Evolutionary conservation across 1,139 yeast species (phyloP), one percentile per base, ranked within the genome.

Genomic region (Yamadazyma triangularis): DNA sequence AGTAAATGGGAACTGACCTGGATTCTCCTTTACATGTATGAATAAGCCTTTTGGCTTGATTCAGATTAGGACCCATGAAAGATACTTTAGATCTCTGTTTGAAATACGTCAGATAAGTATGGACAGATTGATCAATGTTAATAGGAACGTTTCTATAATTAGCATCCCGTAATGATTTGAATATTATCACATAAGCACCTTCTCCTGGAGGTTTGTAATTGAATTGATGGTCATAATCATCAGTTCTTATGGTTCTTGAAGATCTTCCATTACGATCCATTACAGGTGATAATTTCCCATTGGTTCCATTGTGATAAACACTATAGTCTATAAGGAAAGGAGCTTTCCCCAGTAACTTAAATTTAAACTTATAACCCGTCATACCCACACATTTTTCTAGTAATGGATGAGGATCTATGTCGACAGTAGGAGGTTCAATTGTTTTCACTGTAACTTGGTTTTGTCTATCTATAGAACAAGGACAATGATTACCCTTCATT

Each of bases 381-480:
- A 89, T 86, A 1, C 98, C 98, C 21, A 93, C 84, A 60, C 99
- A 91, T 36, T 82, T 77, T 48, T 91, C 97, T 23, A 77, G 64
- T 3, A 89, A 76, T 2, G 88, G 79, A 3, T 65, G 61, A 1
- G 85, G 73, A 4, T 50, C 41, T 4, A 83, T 77, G 31, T 52
- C 62, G 43, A 78, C 69, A 35, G 50, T 55, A 3, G 91, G 91
- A 11, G 63, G 65, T 0, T 56, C 40, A 1, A 69, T 70, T 3
- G 50, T 37, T 10, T 35, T 38, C 2, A 67, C 32, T 1, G 19
- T 25, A 3, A 63, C 44, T 12, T 27, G 27, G 1, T 37, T 28
- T 3, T 26, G 54, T 12, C 71, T 61, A 33, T 73, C 73, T 24
- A 79, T 65, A 10, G 70, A 61, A 32, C 95, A 88, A 0, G 73